Evolutionary conservation across 768 basidiomycete genomes (phyloP).

Genomic region (Boletus vermiculosoides): DNA sequence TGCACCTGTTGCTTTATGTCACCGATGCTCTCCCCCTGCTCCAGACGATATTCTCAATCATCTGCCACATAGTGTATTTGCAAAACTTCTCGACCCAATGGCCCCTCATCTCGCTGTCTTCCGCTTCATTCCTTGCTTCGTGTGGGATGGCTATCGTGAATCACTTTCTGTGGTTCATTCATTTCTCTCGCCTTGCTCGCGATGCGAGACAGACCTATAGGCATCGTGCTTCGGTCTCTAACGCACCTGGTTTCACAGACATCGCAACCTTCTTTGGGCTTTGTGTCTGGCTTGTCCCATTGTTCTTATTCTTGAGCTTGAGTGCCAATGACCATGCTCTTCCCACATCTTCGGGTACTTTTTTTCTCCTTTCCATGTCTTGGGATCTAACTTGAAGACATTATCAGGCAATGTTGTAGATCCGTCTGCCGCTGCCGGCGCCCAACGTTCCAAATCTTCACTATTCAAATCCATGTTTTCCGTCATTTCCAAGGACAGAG

Average conservation of each 20-base stretch:
- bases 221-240: conserved; percentile 40
- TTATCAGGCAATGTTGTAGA: conserved; percentile 18
- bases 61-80: conserved; percentile 86
- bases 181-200: conserved; percentile 76
- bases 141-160: conserved; percentile 82
- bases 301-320: conserved; percentile 93
- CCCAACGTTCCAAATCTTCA: conserved; percentile 52
- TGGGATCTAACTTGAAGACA: neutral
- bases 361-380: conserved; percentile 5
- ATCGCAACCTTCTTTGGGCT: conserved; percentile 82
- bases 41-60: conserved; percentile 74
- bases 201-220: conserved; percentile 53
- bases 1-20: conserved; percentile 77
- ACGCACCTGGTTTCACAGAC: conserved; percentile 57
- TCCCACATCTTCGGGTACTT: conserved; percentile 61
- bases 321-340: conserved; percentile 97
- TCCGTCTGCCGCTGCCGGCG: conserved; percentile 28
- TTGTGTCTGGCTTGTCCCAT: conserved; percentile 85
- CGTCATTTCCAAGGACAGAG: conserved; percentile 39
- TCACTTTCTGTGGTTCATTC: conserved; percentile 96
- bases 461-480: conserved; percentile 67
- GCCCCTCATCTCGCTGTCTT: conserved; percentile 92
- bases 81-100: conserved; percentile 88
- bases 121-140: conserved; percentile 78
- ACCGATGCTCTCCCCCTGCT: conserved; percentile 78